Evolutionary conservation across 768 basidiomycete genomes (phyloP).

Genomic region (Calocera cornea): DNA sequence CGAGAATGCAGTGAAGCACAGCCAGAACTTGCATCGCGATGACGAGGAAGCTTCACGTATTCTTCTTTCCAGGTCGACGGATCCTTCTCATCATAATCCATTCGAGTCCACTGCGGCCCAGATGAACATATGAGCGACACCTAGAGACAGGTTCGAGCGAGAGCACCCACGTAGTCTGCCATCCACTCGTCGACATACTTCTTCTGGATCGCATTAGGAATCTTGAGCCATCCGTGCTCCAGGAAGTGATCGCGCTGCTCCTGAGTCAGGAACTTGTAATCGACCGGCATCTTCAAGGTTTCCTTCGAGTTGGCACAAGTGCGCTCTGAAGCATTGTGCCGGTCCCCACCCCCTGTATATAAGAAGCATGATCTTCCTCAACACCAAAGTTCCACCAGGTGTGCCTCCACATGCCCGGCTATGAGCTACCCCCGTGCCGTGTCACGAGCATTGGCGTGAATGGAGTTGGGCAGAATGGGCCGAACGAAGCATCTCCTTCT

Average conservation of each 20-base stretch:
- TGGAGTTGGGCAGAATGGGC: not conserved
- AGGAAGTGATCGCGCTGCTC: constrained; percentile 43
- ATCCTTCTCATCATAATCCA: not conserved
- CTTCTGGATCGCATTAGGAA: constrained; percentile 40
- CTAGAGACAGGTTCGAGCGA: not conserved
- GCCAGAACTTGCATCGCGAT: not conserved
- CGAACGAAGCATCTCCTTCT: not conserved
- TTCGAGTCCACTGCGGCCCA: not conserved
- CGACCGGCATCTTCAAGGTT: not conserved
- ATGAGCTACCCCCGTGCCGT: not conserved
- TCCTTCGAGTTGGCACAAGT: not conserved
- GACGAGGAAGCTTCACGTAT: not conserved
- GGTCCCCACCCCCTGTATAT: not conserved
- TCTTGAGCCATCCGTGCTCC: constrained; percentile 40
- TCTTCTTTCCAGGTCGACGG: not conserved
- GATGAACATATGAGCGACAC: not conserved
- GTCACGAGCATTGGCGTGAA: not conserved
- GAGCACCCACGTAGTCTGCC: constrained; percentile 18
- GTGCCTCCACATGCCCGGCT: not conserved
- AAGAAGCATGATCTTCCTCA: not conserved
- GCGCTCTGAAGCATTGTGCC: not conserved
- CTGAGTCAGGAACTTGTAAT: not conserved
- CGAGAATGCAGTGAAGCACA: not conserved
- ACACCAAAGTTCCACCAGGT: not conserved
- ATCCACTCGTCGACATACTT: constrained; percentile 40